A percentile compares a stretch with the other conserved stretches of the same genome.
These are phyloP conservation scores for Ogataea nonfermentans DNA, from an alignment of 805 yeast species.

Conservation along the genomic window DNA sequence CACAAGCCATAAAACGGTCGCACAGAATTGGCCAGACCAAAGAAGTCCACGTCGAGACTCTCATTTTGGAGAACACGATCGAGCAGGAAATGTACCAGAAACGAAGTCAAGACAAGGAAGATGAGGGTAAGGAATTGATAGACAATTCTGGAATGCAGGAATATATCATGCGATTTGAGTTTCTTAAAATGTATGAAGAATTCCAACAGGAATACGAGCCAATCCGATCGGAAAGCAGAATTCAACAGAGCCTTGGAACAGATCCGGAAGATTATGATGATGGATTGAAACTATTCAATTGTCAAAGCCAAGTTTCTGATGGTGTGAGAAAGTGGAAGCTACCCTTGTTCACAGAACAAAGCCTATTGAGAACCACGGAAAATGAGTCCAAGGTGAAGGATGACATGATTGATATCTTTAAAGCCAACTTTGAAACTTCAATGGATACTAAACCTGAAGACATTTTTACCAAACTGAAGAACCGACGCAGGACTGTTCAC, in stretches of 20 bases:
- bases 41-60: slow-evolving; percentile 68
- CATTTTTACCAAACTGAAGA: slow-evolving; percentile 19
- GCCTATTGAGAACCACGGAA: slow-evolving; percentile 29
- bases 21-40: slow-evolving; percentile 70
- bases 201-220: slow-evolving; percentile 38
- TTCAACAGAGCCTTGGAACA: slow-evolving; percentile 5
- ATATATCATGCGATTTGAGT: slow-evolving; percentile 49
- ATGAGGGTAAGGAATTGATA: slow-evolving; percentile 40
- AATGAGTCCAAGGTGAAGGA: slow-evolving; percentile 19
- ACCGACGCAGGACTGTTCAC: slow-evolving; percentile 19
- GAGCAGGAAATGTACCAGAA: slow-evolving; percentile 65
- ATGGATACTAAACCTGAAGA: slow-evolving; percentile 1
- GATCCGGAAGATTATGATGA: slow-evolving; percentile 19
- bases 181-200: slow-evolving; percentile 37
- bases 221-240: slow-evolving; percentile 31
- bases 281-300: slow-evolving; percentile 16
- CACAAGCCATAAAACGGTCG: slow-evolving; percentile 75
- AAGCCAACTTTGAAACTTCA: slow-evolving; percentile 3
- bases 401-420: slow-evolving; percentile 9
- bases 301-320: slow-evolving; percentile 16
- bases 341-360: slow-evolving; percentile 37
- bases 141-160: slow-evolving; percentile 61
- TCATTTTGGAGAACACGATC: slow-evolving; percentile 58
- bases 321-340: slow-evolving; percentile 32
- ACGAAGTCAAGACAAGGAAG: slow-evolving; percentile 23